These are phyloP conservation scores for Botryotinia narcissicola DNA, from an alignment of 2,329 filamentous ascomycete species.

Conservation along the genomic window DNA sequence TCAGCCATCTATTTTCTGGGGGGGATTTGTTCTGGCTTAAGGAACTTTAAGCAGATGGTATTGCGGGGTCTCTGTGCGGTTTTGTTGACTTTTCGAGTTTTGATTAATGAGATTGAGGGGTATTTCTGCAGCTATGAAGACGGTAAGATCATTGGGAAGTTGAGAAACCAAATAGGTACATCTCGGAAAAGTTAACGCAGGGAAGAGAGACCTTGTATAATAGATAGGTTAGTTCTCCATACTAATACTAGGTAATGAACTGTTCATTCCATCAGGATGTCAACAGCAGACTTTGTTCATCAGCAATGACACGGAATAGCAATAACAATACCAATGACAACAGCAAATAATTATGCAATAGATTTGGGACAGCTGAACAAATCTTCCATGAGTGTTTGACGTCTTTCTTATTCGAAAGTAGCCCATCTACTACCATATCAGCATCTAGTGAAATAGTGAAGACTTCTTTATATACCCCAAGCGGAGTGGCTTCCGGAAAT, in stretches of 20 bases:
- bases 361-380: neutral
- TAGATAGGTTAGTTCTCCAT: neutral
- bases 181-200: neutral
- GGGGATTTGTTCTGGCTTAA: too few relatives aligned
- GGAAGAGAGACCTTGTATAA: fast-evolving
- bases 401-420: too few relatives aligned
- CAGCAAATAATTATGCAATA: neutral
- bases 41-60: neutral
- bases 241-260: neutral
- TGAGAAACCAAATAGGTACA: neutral
- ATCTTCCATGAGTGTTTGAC: too few relatives aligned
- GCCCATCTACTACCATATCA: neutral
- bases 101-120: neutral
- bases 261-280: neutral
- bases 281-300: neutral
- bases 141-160: fast-evolving
- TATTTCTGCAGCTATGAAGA: neutral
- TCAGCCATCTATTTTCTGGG: fast-evolving
- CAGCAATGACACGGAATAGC: neutral
- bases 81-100: neutral
- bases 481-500: neutral
- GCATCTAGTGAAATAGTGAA: neutral
- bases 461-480: neutral
- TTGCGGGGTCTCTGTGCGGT: neutral
- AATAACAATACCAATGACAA: neutral